Evolutionary conservation across 805 yeast genomes (phyloP).

Genomic region (Kuraishia borneana): DNA sequence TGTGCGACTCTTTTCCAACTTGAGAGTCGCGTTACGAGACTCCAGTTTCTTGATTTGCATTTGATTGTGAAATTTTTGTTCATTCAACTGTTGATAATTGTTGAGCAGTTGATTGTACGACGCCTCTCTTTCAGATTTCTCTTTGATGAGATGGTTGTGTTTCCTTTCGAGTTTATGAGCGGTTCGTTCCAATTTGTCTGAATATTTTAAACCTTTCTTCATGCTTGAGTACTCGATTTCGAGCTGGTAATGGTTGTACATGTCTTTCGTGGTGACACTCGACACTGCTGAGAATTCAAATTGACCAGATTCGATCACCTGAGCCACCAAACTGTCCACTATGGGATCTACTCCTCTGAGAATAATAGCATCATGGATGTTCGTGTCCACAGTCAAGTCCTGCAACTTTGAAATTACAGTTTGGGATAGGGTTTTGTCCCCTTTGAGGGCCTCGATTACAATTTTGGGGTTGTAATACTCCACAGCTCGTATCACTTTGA

Average conservation of each 20-base stretch:
- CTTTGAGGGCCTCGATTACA: neutral
- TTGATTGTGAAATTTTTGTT: slow-evolving; percentile 18
- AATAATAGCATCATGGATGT: neutral
- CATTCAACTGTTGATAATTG: slow-evolving; percentile 21
- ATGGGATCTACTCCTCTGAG: neutral
- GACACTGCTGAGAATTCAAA: too few relatives aligned
- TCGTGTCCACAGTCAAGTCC: neutral
- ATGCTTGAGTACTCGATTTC: neutral
- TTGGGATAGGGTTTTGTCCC: neutral
- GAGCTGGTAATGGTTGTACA: neutral
- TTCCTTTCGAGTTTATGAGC: neutral
- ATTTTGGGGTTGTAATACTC: neutral
- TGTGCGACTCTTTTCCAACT: slow-evolving; percentile 5
- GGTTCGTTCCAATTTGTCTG: neutral
- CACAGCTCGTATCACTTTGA: neutral
- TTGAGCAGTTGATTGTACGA: slow-evolving; percentile 17
- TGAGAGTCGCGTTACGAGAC: slow-evolving; percentile 9
- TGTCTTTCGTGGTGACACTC: too few relatives aligned
- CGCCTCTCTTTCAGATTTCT: slow-evolving; percentile 6
- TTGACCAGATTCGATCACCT: neutral
- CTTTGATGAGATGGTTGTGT: slow-evolving; percentile 3
- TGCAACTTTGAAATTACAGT: neutral
- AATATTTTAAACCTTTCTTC: neutral
- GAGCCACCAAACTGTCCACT: neutral
- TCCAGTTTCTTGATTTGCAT: slow-evolving; percentile 10